Evolutionary conservation across 495 filamentous ascomycete species (phyloP), one percentile per base, ranked within the genome.

Genomic region (Aspergillus carlsbadensis): DNA sequence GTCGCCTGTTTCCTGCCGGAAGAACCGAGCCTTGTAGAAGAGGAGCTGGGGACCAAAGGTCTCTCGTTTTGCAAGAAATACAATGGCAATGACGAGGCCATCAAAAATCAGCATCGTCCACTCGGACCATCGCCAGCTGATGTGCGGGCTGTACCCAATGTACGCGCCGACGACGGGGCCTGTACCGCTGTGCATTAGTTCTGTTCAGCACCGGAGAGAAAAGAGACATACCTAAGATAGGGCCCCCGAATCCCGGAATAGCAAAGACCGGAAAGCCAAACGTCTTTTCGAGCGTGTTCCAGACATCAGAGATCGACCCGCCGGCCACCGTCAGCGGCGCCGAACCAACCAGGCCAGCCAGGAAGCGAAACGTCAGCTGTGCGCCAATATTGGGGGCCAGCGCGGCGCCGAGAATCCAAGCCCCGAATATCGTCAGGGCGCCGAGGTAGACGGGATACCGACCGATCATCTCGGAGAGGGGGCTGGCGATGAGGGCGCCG

Each of bases 361-460:
- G 54, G 53, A 84, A 82, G 21, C 80, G 72, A 52, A 80, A 81
- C 13, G 61, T 65, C 18, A 83, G 60, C 42, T 78, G 75, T 6
- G 75, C 72, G 8, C 74, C 75, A 48, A 82, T 73, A 47, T 81
- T 83, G 1, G 78, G 80, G 6, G 81, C 73, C 4, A 81, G 65
- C 0, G 63, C 80, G 0, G 72, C 70, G 0, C 68, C 79, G 69
- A 81, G 76, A 58, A 82, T 64, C 62, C 79, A 84, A 24, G 80
- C 65, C 71, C 79, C 78, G 55, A 76, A 81, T 0, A 83, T 33
- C 15, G 70, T 69, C 13, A 81, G 60, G 0, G 79, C 76, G 1
- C 68, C 57, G 7, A 80, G 78, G 63, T 90, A 88, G 10, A 86
- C 76, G 3, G 80, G 77, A 62, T 83, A 82, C 11, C 78, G 74